These are phyloP conservation scores for Pyricularia grisea DNA, from an alignment of 2,329 filamentous ascomycete genomes.

Conservation along the genomic window DNA sequence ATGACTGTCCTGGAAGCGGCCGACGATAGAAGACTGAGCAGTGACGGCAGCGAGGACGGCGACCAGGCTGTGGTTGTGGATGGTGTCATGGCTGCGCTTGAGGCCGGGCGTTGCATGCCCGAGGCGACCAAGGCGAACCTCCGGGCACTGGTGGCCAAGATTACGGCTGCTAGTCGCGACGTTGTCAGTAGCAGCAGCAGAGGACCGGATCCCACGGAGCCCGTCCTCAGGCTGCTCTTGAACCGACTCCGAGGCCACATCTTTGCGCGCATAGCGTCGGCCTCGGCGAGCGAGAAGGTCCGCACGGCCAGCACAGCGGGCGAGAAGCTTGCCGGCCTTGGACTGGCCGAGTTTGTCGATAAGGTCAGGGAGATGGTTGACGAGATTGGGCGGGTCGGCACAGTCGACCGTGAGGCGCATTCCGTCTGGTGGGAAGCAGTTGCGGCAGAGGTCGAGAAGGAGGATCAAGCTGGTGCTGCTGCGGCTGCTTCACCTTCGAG, in stretches of 20 bases:
- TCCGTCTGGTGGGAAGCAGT: constrained; percentile 62
- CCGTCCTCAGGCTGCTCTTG: constrained; percentile 57
- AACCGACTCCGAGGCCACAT: constrained; percentile 60
- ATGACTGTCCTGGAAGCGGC: constrained; percentile 55
- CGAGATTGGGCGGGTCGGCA: constrained; percentile 53
- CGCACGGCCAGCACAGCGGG: constrained; percentile 58
- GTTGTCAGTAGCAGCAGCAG: constrained; percentile 10
- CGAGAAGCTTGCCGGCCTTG: constrained; percentile 59
- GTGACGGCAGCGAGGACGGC: constrained; percentile 28
- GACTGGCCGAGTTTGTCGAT: constrained; percentile 64
- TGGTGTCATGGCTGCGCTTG: constrained; percentile 52
- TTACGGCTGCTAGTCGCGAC: constrained; percentile 31
- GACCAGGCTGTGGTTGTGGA: constrained; percentile 27
- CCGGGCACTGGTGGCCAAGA: constrained; percentile 46
- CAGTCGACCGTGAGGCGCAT: constrained; percentile 60
- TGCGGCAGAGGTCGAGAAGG: constrained; percentile 43
- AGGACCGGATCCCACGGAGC: constrained; percentile 36
- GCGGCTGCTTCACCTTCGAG: background rate
- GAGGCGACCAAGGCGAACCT: constrained; percentile 50
- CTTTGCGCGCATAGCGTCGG: constrained; percentile 52
- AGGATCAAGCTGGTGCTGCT: constrained; percentile 10
- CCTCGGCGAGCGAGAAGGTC: constrained; percentile 60
- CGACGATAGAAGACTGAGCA: constrained; percentile 27
- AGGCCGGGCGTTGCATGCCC: constrained; percentile 55
- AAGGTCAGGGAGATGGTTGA: constrained; percentile 62